A percentile compares a stretch with the other conserved stretches of the same genome.
phyloP scores from a whole-genome alignment of 169 alveolate genomes.

The Sarcocystis neurona region DNA sequence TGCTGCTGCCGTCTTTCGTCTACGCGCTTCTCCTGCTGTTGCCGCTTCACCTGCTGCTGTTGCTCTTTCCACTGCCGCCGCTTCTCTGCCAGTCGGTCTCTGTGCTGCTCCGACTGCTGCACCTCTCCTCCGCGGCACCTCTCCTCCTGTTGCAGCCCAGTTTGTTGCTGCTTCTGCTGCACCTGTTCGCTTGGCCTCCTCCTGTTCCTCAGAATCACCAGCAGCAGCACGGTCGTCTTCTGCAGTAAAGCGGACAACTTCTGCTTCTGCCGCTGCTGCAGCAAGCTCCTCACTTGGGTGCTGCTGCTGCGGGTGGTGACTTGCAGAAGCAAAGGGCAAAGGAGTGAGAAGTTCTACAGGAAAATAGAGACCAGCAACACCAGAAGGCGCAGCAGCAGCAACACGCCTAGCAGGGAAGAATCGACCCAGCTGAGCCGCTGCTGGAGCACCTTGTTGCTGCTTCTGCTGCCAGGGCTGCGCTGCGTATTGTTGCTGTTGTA shows the following conservation, averaged over 20 bases:
- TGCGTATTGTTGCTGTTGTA: too few species aligned
- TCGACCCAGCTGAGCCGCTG: not conserved
- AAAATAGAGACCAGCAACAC: too few species aligned
- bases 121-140: not conserved
- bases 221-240: not conserved
- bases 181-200: not conserved
- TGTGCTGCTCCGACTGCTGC: not conserved
- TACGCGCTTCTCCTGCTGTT: not conserved
- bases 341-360: too few species aligned
- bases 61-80: not conserved
- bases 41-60: not conserved
- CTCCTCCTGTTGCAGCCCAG: not conserved
- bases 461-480: too few species aligned
- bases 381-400: too few species aligned
- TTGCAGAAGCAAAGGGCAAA: too few species aligned
- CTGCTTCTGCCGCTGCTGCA: constrained; percentile 13
- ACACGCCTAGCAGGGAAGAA: too few species aligned
- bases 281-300: too few species aligned
- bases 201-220: too few species aligned
- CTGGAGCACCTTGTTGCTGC: not conserved
- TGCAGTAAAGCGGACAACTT: not conserved
- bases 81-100: not conserved
- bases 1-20: not conserved
- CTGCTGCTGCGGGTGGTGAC: too few species aligned
- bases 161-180: not conserved